phyloP scores from a whole-genome alignment of 805 yeast genomes.

The Torulaspora microellipsoides region DNA sequence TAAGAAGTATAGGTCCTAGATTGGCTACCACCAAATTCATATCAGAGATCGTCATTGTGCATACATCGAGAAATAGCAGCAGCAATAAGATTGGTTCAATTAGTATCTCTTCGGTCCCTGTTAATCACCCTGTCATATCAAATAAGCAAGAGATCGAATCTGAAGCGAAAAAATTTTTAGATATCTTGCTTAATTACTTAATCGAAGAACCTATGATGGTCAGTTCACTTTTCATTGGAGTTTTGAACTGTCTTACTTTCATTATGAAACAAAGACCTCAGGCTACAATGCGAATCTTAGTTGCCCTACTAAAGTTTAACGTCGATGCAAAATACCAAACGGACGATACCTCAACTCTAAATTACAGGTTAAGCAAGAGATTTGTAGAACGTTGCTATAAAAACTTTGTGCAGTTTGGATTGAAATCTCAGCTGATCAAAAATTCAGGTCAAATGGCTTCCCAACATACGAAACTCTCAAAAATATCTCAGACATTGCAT shows the following conservation, averaged over 20 bases:
- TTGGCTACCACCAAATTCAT: slow-evolving; percentile 72
- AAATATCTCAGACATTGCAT: slow-evolving; percentile 33
- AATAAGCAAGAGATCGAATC: slow-evolving; percentile 52
- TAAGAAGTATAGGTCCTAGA: slow-evolving; percentile 53
- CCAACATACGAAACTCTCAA: slow-evolving; percentile 27
- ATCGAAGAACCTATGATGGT: slow-evolving; percentile 51
- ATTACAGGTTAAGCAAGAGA: slow-evolving; percentile 52
- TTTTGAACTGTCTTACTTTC: slow-evolving; percentile 57
- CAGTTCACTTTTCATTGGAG: slow-evolving; percentile 60
- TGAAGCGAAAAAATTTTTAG: slow-evolving; percentile 68
- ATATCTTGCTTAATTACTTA: slow-evolving; percentile 53
- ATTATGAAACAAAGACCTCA: slow-evolving; percentile 66
- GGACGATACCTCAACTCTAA: slow-evolving; percentile 36
- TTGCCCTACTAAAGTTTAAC: slow-evolving; percentile 57
- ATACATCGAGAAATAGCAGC: slow-evolving; percentile 37
- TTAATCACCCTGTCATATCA: slow-evolving; percentile 59
- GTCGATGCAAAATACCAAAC: slow-evolving; percentile 50
- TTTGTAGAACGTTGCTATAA: slow-evolving; percentile 59
- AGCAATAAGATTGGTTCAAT: slow-evolving; percentile 31
- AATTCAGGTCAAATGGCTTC: slow-evolving; percentile 22
- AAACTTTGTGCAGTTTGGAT: slow-evolving; percentile 40
- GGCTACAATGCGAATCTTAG: slow-evolving; percentile 50
- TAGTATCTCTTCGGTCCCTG: slow-evolving; percentile 45
- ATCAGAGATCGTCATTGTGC: slow-evolving; percentile 52
- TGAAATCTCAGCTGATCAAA: slow-evolving; percentile 34